These are phyloP conservation scores for Aspergillus saccharolyticus DNA, from an alignment of 495 filamentous ascomycete species.

Conservation along the genomic window DNA sequence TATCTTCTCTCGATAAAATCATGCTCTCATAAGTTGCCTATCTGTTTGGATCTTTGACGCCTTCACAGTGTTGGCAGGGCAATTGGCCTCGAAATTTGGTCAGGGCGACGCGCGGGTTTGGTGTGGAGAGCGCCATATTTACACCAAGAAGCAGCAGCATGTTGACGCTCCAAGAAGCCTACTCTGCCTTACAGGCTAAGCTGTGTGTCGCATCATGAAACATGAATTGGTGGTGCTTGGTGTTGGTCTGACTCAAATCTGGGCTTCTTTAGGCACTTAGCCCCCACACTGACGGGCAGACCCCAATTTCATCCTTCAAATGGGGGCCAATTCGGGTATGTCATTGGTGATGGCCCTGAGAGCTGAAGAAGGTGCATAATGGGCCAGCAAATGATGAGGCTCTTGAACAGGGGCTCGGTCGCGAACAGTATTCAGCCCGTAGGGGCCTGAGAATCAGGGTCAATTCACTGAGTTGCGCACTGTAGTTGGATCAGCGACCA, in stretches of 20 bases:
- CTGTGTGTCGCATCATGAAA: background rate
- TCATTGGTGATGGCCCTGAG: background rate
- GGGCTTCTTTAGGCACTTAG: background rate
- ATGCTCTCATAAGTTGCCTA: background rate
- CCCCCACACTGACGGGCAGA: background rate
- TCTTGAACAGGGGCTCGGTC: background rate
- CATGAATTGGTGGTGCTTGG: background rate
- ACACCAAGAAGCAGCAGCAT: background rate
- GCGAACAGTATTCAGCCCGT: background rate
- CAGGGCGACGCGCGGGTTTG: background rate
- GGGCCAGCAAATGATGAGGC: background rate
- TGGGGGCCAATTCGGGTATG: background rate
- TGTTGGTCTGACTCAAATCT: background rate
- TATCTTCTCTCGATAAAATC: background rate
- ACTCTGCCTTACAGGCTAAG: background rate
- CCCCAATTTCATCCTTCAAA: background rate
- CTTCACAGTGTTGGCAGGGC: background rate
- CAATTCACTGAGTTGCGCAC: background rate
- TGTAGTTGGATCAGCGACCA: background rate
- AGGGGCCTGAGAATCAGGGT: background rate
- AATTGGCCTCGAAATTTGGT: background rate
- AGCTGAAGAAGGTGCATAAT: background rate
- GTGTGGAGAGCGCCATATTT: background rate
- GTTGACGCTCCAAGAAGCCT: background rate
- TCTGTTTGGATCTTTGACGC: background rate